phyloP scores from a whole-genome alignment of 2,329 filamentous ascomycete genomes.

The Teratosphaeria viscida region DNA sequence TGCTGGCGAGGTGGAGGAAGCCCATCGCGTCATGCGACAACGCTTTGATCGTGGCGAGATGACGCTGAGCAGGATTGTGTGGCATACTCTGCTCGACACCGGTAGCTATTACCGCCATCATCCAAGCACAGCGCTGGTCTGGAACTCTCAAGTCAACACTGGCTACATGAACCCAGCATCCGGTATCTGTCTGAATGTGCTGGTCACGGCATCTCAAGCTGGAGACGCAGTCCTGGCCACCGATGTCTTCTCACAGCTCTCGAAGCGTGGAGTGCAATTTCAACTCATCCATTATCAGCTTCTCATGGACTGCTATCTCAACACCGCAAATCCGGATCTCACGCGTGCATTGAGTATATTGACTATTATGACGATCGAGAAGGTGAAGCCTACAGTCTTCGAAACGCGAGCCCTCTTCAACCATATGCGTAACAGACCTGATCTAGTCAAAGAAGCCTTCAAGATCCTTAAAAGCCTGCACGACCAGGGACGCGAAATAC shows the following conservation, averaged over 20 bases:
- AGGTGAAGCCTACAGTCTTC: constrained; percentile 45
- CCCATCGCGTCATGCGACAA: constrained; percentile 55
- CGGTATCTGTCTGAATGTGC: constrained; percentile 55
- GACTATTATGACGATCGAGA: constrained; percentile 60
- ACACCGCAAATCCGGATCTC: constrained; percentile 44
- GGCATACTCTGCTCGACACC: constrained; percentile 64
- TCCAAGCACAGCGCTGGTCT: constrained; percentile 57
- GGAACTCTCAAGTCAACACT: constrained; percentile 54
- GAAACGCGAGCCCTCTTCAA: constrained; percentile 55
- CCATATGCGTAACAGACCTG: constrained; percentile 40
- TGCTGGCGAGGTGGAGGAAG: constrained; percentile 65
- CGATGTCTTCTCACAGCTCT: constrained; percentile 57
- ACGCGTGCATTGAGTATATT: constrained; percentile 58
- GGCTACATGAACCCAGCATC: constrained; percentile 53
- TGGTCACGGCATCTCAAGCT: constrained; percentile 60
- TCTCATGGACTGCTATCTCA: constrained; percentile 60
- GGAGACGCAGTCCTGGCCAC: constrained; percentile 60
- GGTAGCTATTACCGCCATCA: constrained; percentile 53
- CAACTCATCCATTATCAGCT: constrained; percentile 67
- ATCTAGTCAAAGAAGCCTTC: constrained; percentile 44
- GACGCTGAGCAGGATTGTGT: constrained; percentile 46
- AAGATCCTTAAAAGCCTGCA: constrained; percentile 47
- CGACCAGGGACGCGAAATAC: constrained; percentile 38
- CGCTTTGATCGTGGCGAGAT: constrained; percentile 36
- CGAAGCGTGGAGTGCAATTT: constrained; percentile 47